Percentiles rank a stretch among this genome's conserved stretches.
These are phyloP conservation scores for Mycosphaerella arachidis DNA, from an alignment of 2,329 filamentous ascomycete genomes.

Conservation along the genomic window DNA sequence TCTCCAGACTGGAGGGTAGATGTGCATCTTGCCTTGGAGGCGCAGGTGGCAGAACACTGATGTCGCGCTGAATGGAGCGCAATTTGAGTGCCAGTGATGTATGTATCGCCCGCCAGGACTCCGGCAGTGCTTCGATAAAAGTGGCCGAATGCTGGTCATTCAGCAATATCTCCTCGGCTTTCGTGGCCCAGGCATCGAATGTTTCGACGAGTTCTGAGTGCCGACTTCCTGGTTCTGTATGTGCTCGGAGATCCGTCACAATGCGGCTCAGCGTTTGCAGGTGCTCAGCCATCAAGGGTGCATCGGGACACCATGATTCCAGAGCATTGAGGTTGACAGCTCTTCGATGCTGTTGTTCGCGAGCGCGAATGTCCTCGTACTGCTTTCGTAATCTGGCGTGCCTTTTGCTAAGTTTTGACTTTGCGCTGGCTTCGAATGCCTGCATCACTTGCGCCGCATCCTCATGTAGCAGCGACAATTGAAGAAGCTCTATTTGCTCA, in stretches of 20 bases:
- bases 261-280: slow-evolving; percentile 56
- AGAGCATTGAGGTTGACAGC: slow-evolving; percentile 51
- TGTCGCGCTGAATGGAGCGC: slow-evolving; percentile 50
- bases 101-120: slow-evolving; percentile 57
- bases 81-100: slow-evolving; percentile 50
- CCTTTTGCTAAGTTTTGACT: slow-evolving; percentile 27
- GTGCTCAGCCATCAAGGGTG: slow-evolving; percentile 48
- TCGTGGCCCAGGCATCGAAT: slow-evolving; percentile 57
- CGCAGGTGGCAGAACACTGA: slow-evolving; percentile 44
- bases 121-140: slow-evolving; percentile 55
- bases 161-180: slow-evolving; percentile 20
- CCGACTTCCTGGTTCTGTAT: slow-evolving; percentile 54
- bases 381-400: slow-evolving; percentile 29
- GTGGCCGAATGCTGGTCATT: slow-evolving; percentile 33
- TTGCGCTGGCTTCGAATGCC: slow-evolving; percentile 57
- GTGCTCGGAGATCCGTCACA: slow-evolving; percentile 53
- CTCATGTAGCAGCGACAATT: slow-evolving; percentile 61
- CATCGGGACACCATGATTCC: slow-evolving; percentile 46
- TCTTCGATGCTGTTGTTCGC: slow-evolving; percentile 37
- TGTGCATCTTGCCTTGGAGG: slow-evolving; percentile 16
- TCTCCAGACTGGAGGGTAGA: slow-evolving; percentile 39
- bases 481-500: slow-evolving; percentile 59
- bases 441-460: slow-evolving; percentile 43
- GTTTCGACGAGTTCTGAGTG: slow-evolving; percentile 52
- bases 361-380: slow-evolving; percentile 33